Percentiles rank a stretch among this genome's conserved stretches.
These are phyloP conservation scores for Skeletonema grethae DNA, from an alignment of 108 stramenopile genomes.

Conservation along the genomic window DNA sequence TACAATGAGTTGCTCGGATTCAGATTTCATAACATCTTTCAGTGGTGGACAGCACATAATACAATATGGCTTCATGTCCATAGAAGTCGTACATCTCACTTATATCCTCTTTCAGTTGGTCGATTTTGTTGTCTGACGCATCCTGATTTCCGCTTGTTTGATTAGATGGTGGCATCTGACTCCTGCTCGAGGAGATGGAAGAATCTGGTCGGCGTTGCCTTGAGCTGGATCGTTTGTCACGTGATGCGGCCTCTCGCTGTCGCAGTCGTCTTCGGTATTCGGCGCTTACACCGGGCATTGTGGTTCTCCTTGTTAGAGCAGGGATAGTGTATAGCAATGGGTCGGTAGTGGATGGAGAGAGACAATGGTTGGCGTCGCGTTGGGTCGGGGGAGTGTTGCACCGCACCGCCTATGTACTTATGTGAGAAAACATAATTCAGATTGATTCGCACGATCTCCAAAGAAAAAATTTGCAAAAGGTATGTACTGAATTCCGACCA, in stretches of 20 bases:
- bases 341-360: no score
- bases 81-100: background rate
- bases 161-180: background rate
- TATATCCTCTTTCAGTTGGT: background rate
- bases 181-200: background rate
- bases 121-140: background rate
- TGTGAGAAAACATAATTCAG: no score
- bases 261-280: background rate
- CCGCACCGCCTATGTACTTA: no score
- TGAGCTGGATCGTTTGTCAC: background rate
- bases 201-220: background rate
- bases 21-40: background rate
- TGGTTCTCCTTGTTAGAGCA: background rate
- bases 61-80: background rate
- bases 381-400: no score
- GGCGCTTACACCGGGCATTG: background rate
- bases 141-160: background rate
- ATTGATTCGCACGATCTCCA: no score
- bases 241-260: background rate
- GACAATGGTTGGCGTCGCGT: no score
- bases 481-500: no score
- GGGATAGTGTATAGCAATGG: no score
- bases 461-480: no score
- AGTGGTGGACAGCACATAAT: background rate
- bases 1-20: background rate